Evolutionary conservation across 768 basidiomycete genomes (phyloP).

Genomic region (Tricholoma terreum): DNA sequence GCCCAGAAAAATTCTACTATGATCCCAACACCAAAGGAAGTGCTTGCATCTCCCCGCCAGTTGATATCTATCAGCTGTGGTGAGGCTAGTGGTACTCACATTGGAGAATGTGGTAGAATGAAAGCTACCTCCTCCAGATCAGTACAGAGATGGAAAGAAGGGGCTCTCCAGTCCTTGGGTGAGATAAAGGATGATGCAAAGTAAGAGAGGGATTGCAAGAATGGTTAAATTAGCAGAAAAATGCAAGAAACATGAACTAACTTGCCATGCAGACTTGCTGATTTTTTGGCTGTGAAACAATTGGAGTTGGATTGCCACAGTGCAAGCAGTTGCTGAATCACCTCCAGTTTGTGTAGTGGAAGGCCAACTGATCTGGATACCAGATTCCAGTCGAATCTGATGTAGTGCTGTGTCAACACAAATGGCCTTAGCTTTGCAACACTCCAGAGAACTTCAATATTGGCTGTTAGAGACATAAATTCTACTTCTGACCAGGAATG

Average conservation of each 20-base stretch:
- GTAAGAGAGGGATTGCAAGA: background rate
- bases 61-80: conserved; percentile 19
- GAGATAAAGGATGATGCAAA: background rate
- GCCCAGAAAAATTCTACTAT: conserved; percentile 25
- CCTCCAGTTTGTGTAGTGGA: conserved; percentile 18
- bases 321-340: conserved; percentile 11
- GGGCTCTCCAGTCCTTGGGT: background rate
- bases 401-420: conserved; percentile 20
- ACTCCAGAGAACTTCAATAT: no score
- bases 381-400: conserved; percentile 37
- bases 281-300: background rate
- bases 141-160: conserved; percentile 20
- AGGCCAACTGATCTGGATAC: conserved; percentile 18
- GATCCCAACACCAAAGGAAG: conserved; percentile 33
- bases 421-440: no score
- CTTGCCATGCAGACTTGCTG: conserved; percentile 16
- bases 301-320: conserved; percentile 10
- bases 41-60: no score
- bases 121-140: conserved; percentile 24
- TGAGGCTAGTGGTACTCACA: conserved; percentile 12
- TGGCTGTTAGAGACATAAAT: conserved; percentile 26
- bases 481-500: conserved; percentile 23
- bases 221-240: background rate
- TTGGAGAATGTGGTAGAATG: conserved; percentile 13
- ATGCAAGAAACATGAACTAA: conserved; percentile 21